Evolutionary conservation across 2,329 filamentous ascomycete genomes (phyloP), one percentile per base, ranked within the genome.

Genomic region (Monosporascus sp.): DNA sequence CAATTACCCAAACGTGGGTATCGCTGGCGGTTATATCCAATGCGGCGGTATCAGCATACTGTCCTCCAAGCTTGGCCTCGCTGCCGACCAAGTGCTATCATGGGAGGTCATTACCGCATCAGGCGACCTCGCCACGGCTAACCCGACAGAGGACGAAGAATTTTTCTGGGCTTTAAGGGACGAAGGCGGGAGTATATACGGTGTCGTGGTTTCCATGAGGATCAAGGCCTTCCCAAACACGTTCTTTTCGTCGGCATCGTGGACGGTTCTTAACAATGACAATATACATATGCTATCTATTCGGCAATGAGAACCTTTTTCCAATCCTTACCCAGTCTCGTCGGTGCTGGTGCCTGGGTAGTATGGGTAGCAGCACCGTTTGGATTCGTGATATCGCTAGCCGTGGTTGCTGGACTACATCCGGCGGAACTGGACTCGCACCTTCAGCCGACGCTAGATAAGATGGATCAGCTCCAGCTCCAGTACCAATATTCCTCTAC

Each of bases 121-220:
- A n/a, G 80, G 82, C 3, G 54, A 71, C 11, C 61, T 76, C 14
- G 58, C 83, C 1, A 74, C 66, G 1, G 81, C 80, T 0, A 76
- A 71, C 9, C 70, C 68, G 1, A 64, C 62, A 0, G 56, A 76
- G 39, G 79, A 85, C 57, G 52, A 70, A 0, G 83, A 86, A 51
- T 70, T 87, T 1, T 86, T 81, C 69, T 88, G 82, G 83, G 84
- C 83, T 2, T 66, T 85, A 2, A 72, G 72, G 48, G 82, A 82
- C 6, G 82, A 82, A 0, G 82, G 83, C 2, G 77, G 74, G 6
- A 80, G 81, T 17, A 84, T 74, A 34, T 86, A 77, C 57, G 83
- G 73, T 3, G 70, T 85, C 3, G 79, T 85, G 2, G 65, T 74
- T 11, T 56, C 56, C 1, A 42, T 58, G 22, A 53, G 50, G 1